A percentile compares a stretch with the other conserved stretches of the same genome.
These are phyloP conservation scores for Boletus rex-veris DNA, from an alignment of 768 basidiomycete genomes.

Conservation along the genomic window DNA sequence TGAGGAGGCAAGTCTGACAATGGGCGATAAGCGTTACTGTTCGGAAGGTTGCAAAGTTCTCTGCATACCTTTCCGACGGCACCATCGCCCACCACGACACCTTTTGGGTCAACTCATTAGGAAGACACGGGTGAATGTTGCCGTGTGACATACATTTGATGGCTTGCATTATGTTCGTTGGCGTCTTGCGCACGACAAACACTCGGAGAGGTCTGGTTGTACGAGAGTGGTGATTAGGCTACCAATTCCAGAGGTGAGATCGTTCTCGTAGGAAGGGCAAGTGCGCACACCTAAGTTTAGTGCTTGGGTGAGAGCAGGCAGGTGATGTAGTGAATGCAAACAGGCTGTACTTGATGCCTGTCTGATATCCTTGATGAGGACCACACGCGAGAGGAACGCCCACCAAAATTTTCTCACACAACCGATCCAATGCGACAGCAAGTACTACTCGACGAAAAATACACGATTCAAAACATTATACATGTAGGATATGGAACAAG, in stretches of 20 bases:
- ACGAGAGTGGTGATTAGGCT: slow-evolving; percentile 17
- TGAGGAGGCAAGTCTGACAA: slow-evolving; percentile 90
- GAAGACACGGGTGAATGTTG: slow-evolving; percentile 19
- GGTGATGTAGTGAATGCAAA: slow-evolving; percentile 10
- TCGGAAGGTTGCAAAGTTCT: slow-evolving; percentile 2
- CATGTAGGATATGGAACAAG: slow-evolving; percentile 28
- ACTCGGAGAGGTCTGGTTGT: slow-evolving; percentile 10
- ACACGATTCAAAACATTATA: slow-evolving; percentile 34
- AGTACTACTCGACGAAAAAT: slow-evolving; percentile 15
- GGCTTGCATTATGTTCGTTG: slow-evolving; percentile 63
- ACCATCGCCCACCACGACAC: slow-evolving; percentile 98
- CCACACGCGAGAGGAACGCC: slow-evolving; percentile 16
- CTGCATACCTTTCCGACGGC: slow-evolving; percentile 89
- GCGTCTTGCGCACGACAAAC: slow-evolving; percentile 13
- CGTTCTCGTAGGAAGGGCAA: background rate
- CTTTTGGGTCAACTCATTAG: slow-evolving; percentile 43
- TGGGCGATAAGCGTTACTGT: slow-evolving; percentile 11
- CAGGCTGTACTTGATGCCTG: slow-evolving; percentile 25
- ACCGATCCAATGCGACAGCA: background rate
- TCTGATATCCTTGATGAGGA: slow-evolving; percentile 29
- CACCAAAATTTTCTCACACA: slow-evolving; percentile 26
- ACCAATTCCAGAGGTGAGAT: slow-evolving; percentile 10
- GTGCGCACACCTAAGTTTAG: slow-evolving; percentile 4
- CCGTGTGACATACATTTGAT: slow-evolving; percentile 72
- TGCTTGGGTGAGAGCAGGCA: background rate